phyloP scores from a whole-genome alignment of 106 monocot genomes.

The Triglochin maritima region DNA sequence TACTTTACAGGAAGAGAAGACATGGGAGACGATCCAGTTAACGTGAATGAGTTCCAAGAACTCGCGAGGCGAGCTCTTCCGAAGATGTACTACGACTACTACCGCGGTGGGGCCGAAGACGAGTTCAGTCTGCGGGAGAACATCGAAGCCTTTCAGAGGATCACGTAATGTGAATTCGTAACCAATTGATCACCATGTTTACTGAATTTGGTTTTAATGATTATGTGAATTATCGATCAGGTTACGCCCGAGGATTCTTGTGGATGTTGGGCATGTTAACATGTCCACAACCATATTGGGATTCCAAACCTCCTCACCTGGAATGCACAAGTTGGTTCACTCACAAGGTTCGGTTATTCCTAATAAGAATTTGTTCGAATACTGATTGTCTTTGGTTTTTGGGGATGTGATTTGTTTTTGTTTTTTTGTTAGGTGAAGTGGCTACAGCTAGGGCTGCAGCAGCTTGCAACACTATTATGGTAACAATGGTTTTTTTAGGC shows the following conservation, averaged over 20 bases:
- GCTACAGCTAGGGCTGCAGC: slow-evolving; percentile 33
- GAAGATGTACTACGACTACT: slow-evolving; percentile 74
- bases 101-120: slow-evolving; percentile 72
- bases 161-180: slow-evolving; percentile 25
- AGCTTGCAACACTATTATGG: too few species aligned
- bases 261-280: slow-evolving; percentile 47
- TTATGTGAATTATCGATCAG: background rate
- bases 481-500: background rate
- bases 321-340: slow-evolving; percentile 39
- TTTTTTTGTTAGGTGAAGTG: slow-evolving; percentile 40
- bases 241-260: slow-evolving; percentile 38
- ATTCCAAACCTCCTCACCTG: slow-evolving; percentile 31
- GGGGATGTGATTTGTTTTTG: background rate
- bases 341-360: slow-evolving; percentile 37
- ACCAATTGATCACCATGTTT: background rate
- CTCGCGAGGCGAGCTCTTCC: slow-evolving; percentile 49
- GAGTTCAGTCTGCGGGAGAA: slow-evolving; percentile 66
- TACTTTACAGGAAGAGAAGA: background rate
- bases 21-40: slow-evolving; percentile 51
- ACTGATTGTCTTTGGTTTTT: background rate
- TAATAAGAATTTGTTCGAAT: background rate
- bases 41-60: slow-evolving; percentile 58
- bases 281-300: slow-evolving; percentile 49
- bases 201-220: too few species aligned
- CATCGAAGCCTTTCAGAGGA: slow-evolving; percentile 60